Evolutionary conservation across 2,329 filamentous ascomycete genomes (phyloP), one percentile per base, ranked within the genome.

Genomic region (Chrysoporthe puriensis): DNA sequence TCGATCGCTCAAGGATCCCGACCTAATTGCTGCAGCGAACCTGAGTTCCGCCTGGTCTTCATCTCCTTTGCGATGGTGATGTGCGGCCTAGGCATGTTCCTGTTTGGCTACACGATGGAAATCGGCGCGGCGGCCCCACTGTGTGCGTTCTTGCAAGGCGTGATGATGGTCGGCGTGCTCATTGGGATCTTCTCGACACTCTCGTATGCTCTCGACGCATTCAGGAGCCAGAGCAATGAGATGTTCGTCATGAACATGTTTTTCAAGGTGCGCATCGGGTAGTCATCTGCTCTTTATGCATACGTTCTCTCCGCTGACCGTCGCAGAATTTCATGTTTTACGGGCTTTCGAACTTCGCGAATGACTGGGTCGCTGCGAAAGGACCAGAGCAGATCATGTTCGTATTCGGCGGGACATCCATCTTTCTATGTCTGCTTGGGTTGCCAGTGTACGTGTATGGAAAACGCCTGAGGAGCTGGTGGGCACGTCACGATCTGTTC

Each of bases 211-310:
- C 74, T 81, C 9, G 79, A 81, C 54, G 77, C 79, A 2, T 81
- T 76, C 71, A 73, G 79, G 42, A 76, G 78, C 64, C 79, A 81
- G 74, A 77, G 74, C 57, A 77, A 75, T 11, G 80, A 82, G 73
- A 76, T 81, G 36, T 82, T 82, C 73, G 80, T 82, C 66, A 76
- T 76, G 7, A 77, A 75, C 57, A 82, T 82, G 79, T 72, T 80
- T 34, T 74, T 81, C 70, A 82, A 82, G 75, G 82, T 44, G 66
- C 81, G n/a, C 44, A 2, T 21, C 44, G n/a, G 44, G 8, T 6
- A 48, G 8, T 2, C 18, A 2, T 2, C 4, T 9, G 44, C 16
- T 6, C 44, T 18, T 46, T 16, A 3, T 44, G 44, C 14, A 46
- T 44, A 18, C 56, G 26, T 40, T 50, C 26, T 26, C 18, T 57